These are phyloP conservation scores for Drechmeria coniospora DNA, from an alignment of 2,329 filamentous ascomycete genomes.

Conservation along the genomic window DNA sequence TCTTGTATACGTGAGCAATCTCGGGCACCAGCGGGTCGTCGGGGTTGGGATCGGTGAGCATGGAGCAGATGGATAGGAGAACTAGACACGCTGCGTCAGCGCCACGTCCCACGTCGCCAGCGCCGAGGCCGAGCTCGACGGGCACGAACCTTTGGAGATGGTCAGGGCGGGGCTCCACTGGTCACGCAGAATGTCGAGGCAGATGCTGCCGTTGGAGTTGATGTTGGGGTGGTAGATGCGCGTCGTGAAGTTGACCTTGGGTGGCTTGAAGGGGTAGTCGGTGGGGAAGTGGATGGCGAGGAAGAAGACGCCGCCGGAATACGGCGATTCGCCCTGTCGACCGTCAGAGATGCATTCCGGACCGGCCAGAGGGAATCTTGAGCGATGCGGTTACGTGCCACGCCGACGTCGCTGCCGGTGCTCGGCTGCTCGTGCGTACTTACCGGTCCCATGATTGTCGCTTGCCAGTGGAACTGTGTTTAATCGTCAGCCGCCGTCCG, in stretches of 20 bases:
- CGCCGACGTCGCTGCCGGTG: too few relatives aligned
- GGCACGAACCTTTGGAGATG: slow-evolving; percentile 77
- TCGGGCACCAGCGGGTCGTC: slow-evolving; percentile 97
- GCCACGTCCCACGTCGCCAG: not conserved
- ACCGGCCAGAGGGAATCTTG: too few relatives aligned
- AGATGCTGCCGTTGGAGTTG: slow-evolving; percentile 99
- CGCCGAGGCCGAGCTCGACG: not conserved
- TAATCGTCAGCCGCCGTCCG: slow-evolving; percentile 9
- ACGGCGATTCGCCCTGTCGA: slow-evolving; percentile 84
- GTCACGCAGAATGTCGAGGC: slow-evolving; percentile 93
- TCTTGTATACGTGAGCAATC: slow-evolving; percentile 99
- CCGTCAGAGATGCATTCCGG: too few relatives aligned
- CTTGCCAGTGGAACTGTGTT: slow-evolving; percentile 96
- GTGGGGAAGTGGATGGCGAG: slow-evolving; percentile 97
- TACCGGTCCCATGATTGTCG: slow-evolving; percentile 99
- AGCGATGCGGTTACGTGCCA: too few relatives aligned
- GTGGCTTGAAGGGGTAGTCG: slow-evolving; percentile 99
- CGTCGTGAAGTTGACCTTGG: slow-evolving; percentile 99
- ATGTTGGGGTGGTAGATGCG: slow-evolving; percentile 99
- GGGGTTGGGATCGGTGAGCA: slow-evolving; percentile 98
- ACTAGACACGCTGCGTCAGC: slow-evolving; percentile 36
- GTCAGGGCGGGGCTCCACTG: slow-evolving; percentile 98
- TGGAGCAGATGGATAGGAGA: slow-evolving; percentile 95
- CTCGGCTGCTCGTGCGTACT: slow-evolving; percentile 10
- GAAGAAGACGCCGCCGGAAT: slow-evolving; percentile 98